These are phyloP conservation scores for Cercospora nicotianae DNA, from an alignment of 2,329 filamentous ascomycete genomes.

Conservation along the genomic window DNA sequence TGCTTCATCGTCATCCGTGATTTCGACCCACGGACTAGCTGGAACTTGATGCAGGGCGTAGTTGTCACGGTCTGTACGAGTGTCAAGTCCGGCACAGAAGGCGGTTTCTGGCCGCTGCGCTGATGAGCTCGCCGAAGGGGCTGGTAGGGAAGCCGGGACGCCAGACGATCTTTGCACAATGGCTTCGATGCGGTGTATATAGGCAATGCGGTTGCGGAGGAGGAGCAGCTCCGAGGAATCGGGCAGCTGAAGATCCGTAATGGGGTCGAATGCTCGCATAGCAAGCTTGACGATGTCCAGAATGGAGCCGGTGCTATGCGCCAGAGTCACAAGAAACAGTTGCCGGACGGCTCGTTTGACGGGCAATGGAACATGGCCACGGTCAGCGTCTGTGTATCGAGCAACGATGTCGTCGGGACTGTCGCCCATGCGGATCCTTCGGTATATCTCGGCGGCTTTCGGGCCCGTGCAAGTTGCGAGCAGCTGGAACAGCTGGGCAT, in stretches of 20 bases:
- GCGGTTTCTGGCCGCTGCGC: neutral
- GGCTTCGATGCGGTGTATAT: neutral
- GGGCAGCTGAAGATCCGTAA: neutral
- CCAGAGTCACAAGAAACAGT: slow-evolving; percentile 10
- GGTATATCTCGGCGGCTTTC: neutral
- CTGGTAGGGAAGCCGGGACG: neutral
- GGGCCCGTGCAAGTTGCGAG: neutral
- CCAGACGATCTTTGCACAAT: neutral
- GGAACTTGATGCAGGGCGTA: slow-evolving; percentile 2
- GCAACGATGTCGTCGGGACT: neutral
- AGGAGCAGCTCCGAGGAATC: neutral
- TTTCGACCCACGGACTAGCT: slow-evolving; percentile 13
- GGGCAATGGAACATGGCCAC: neutral
- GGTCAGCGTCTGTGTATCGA: neutral
- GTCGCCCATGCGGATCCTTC: neutral
- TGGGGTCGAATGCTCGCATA: neutral
- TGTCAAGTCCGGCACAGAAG: neutral
- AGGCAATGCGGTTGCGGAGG: neutral
- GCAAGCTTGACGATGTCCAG: slow-evolving; percentile 14
- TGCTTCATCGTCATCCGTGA: slow-evolving; percentile 13
- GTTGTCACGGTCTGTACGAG: neutral
- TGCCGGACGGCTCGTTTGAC: neutral
- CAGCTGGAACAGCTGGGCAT: neutral
- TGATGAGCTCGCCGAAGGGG: neutral
- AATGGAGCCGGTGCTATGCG: slow-evolving; percentile 18